Base-by-base conservation (phyloP, 345 rosid genomes). In the Pugionium cornutum region DNA sequence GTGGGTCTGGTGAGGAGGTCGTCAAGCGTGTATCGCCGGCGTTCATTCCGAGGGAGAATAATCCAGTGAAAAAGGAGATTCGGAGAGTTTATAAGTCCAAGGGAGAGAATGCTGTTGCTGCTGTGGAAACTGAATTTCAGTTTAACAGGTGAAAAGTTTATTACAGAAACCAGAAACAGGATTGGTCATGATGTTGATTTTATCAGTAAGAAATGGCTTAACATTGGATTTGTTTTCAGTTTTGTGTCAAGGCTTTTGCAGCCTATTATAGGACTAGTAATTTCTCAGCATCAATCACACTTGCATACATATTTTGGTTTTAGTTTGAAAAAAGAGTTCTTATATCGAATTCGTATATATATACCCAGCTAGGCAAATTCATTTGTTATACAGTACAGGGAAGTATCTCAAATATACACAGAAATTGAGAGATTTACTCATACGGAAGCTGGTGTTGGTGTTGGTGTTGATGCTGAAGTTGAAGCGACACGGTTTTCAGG, bases 401-500 rank as follows among this genome's bases (percentile, higher is more conserved):
- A 39, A 37, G 63, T 56, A 32, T 70, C 51, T 49, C 36, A 40
- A 58, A 70, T 70, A 36, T 62, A 70, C 68, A 69, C 49, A 70
- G 29, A 44, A 34, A 42, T 28, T 51, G 25, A 37, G 37, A 28
- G 58, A 7, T 51, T 35, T 37, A 59, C 58, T 73, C 49, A 73
- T 39, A 66, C 68, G 10, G 73, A 45, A 45, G 72, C 72, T 45
- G 73, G 58, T 36, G 81, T 84, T 3, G 94, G 39, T 37, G 84
- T 83, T 3, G 74, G 28, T 42, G 84, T 81, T 2, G 70, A 67
- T 0, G 64, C 39, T 4, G 71, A 56, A 6, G 64, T 30, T 27
- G 90, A 83, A 5, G 96, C 68, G 58, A 88, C 96, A 49, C 82
- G 80, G 73, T 92, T 92, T 64, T 89, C 98, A 0, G 53, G 80